Base-by-base conservation (phyloP, 306 rosid genomes). In the Cucurbita argyrosperma region DNA sequence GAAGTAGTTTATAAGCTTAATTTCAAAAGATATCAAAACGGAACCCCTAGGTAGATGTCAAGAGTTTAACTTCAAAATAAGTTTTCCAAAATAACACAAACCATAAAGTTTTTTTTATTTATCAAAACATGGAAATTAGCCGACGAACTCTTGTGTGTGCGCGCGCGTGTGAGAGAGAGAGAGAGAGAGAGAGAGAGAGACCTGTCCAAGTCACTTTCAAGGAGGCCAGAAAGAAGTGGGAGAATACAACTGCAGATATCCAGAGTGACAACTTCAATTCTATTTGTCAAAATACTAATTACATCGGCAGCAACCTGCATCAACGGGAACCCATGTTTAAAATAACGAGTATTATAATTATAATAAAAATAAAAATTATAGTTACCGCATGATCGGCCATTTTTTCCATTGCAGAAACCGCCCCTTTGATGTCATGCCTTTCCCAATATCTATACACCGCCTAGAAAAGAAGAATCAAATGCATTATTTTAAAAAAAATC, bases 311-410 rank as follows among this genome's bases (percentile, higher is more conserved):
- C 83, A 74, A 94, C 99, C 99, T 94, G 82, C 71, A 84, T 14
- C 14, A 2, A 6, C 13, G 14, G 13, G n/a, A 46, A 13, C 3
- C 14, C 38, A 11, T 6, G 40, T 68, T 47, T 2, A 13, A 26
- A 47, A 47, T 7, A 69, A 69, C 13, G 26, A 69, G 3, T 4
- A 76, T 39, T 39, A 74, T 79, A 78, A 96, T 89, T 76, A 94
- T 30, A 2, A 30, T 2, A 26, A 47, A 7, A 69, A 69, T 21
- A 49, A 69, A 69, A 8, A 76, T 39, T 39, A 74, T 79, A 80
- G 96, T 89, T 78, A 94, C 99, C 72, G 96, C 88, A 75, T 89
- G 87, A 80, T 94, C 99, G 60, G 87, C 88, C 95, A 94, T 94
- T 88, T 94, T 91, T 69, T 82, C 91, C 96, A 95, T 84, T 39